A percentile compares a stretch with the other conserved stretches of the same genome.
Conservation (phyloP, 768 basidiomycete species). For the Pleurotus ostreatus region DNA sequence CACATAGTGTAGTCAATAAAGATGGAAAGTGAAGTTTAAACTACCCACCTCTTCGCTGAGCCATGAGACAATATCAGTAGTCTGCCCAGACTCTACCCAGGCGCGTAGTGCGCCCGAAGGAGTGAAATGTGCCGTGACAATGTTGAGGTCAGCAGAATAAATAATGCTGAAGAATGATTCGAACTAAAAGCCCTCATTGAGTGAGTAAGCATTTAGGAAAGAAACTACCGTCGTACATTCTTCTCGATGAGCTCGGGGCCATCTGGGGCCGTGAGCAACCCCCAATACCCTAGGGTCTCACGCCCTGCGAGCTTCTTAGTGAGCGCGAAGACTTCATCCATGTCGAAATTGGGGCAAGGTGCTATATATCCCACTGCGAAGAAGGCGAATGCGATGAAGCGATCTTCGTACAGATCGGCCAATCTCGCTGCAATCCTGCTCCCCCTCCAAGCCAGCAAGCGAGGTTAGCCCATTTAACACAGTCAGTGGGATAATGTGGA, state of each 20-base stretch:
- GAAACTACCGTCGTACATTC: constrained; percentile 21
- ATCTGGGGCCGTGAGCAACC: constrained; percentile 29
- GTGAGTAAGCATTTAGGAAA: neutral
- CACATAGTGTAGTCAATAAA: neutral
- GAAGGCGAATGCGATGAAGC: constrained; percentile 37
- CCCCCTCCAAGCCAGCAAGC: constrained; percentile 29
- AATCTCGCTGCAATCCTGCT: constrained; percentile 26
- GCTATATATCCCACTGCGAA: constrained; percentile 30
- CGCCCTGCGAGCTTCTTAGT: constrained; percentile 20
- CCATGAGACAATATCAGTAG: constrained; percentile 17
- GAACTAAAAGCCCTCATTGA: constrained; percentile 16
- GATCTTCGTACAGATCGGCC: constrained; percentile 30
- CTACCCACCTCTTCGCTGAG: neutral
- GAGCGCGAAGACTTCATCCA: constrained; percentile 16
- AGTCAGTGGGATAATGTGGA: neutral
- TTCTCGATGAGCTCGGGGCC: constrained; percentile 29
- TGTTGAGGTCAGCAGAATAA: constrained; percentile 27
- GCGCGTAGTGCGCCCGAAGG: constrained; percentile 30
- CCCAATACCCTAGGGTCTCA: constrained; percentile 31
- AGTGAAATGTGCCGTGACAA: constrained; percentile 30
- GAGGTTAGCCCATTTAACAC: neutral
- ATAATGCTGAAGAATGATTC: constrained; percentile 34
- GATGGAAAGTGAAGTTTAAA: neutral
- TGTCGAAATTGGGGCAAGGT: constrained; percentile 18
- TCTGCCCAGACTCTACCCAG: constrained; percentile 28